Base-by-base conservation (phyloP, 306 rosid genomes). In the Coriaria nepalensis region DNA sequence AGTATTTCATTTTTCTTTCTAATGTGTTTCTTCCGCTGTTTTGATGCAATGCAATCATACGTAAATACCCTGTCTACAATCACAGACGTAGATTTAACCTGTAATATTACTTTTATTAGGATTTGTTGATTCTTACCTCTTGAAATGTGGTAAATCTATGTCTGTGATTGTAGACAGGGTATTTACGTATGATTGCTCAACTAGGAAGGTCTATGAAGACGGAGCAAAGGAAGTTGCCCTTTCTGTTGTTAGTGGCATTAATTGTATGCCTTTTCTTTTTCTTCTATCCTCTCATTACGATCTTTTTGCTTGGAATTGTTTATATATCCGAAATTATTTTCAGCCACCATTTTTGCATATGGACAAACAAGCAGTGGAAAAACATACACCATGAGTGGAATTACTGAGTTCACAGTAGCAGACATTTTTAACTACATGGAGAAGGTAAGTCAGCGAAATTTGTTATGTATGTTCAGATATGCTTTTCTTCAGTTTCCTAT, bases 161-260 rank as follows among this genome's bases (percentile, higher is more conserved):
- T 43, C 6, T 13, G 4, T 11, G 46, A 5, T 10, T 43, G 9
- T 13, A 86, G 96, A 86, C 65, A 82, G 73, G 66, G 96, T 86
- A 63, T 86, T 76, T 71, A 81, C 68, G 0, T 83, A 81, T 56
- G 93, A 79, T 58, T 82, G 81, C 59, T 66, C 71, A 38, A 86
- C 96, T 38, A 75, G 72, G 59, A 71, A 86, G 69, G 83, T 86
- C 32, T 86, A 82, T n/a, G 93, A 86, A 59, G 90, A 86, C 47
- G 96, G 83, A 57, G 81, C 82, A 43, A 68, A 61, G 67, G 78
- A 79, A 63, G 73, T 86, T 49, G 93, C 90, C 56, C 86, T 86
- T 64, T 86, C 96, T 46, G 93, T 86, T 33, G 90, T 82, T 40
- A 63, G 49, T 43, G 96, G 96, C 47, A 74, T 86, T 55, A 86